Conservation (phyloP, 306 rosid species). For the Luffa acutangula region DNA sequence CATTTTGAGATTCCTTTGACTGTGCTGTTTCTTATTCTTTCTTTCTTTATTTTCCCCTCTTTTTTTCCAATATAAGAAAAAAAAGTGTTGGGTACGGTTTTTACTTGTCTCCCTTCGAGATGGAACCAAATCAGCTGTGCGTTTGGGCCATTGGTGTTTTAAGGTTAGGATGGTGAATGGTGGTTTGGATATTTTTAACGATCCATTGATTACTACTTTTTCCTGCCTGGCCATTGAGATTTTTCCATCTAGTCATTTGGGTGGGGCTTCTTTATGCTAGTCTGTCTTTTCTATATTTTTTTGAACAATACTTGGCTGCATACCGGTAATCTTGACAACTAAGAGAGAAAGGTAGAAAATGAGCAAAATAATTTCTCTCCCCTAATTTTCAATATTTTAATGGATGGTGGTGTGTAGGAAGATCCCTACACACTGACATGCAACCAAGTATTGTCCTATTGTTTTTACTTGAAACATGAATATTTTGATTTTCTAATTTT, state of each 20-base stretch:
- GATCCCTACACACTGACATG: too few species aligned
- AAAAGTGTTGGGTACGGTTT: not conserved
- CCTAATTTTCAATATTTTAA: too few species aligned
- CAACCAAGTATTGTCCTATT: too few species aligned
- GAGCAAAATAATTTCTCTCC: too few species aligned
- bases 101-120: not conserved
- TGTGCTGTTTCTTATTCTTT: not conserved
- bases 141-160: not conserved
- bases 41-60: not conserved
- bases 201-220: not conserved
- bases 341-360: too few species aligned
- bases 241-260: not conserved
- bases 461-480: not conserved
- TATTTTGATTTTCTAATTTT: too few species aligned
- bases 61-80: not conserved
- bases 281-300: not conserved
- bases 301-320: too few species aligned
- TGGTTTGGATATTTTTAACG: not conserved
- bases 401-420: too few species aligned
- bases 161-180: not conserved
- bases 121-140: not conserved
- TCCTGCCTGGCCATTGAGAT: not conserved
- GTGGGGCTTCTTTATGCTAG: not conserved
- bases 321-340: too few species aligned
- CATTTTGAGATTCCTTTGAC: not conserved